A percentile compares a stretch with the other conserved stretches of the same genome.
Conservation (phyloP, 2,329 filamentous ascomycete species). For the Fusarium sp. region DNA sequence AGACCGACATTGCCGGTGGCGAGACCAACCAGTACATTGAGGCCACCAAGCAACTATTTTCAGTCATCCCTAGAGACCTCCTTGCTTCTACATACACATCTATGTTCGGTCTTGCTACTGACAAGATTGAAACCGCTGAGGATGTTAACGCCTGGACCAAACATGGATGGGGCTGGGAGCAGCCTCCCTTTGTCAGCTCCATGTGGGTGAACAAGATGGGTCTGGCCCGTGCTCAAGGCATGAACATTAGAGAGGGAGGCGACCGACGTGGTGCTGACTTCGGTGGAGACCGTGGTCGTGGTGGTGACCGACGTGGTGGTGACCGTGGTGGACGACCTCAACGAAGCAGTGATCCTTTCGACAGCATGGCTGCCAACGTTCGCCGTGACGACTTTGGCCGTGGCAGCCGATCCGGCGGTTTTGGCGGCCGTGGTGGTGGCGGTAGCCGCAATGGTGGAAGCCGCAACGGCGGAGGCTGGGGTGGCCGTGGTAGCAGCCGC, state of each 20-base stretch:
- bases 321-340: conserved; percentile 24
- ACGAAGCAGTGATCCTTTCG: conserved; percentile 41
- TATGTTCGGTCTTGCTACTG: conserved; percentile 64
- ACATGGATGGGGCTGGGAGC: conserved; percentile 63
- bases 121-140: conserved; percentile 56
- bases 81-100: conserved; percentile 64
- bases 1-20: conserved; percentile 65
- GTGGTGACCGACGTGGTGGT: conserved; percentile 4
- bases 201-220: conserved; percentile 50
- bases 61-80: conserved; percentile 51
- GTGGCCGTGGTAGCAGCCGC: neutral
- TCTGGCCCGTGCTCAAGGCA: conserved; percentile 44
- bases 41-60: conserved; percentile 57
- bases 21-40: conserved; percentile 53
- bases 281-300: conserved; percentile 4
- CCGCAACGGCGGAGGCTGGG: neutral
- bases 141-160: conserved; percentile 66
- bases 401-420: conserved; percentile 25
- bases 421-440: conserved; percentile 23
- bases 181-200: conserved; percentile 57
- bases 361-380: conserved; percentile 42
- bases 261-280: conserved; percentile 3
- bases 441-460: conserved; percentile 2
- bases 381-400: conserved; percentile 44
- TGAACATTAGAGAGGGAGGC: conserved; percentile 51